A percentile compares a stretch with the other conserved stretches of the same genome.
Evolutionary conservation across 176 grass and related monocot species (phyloP).

Genomic region (Oropetium thomaeum): DNA sequence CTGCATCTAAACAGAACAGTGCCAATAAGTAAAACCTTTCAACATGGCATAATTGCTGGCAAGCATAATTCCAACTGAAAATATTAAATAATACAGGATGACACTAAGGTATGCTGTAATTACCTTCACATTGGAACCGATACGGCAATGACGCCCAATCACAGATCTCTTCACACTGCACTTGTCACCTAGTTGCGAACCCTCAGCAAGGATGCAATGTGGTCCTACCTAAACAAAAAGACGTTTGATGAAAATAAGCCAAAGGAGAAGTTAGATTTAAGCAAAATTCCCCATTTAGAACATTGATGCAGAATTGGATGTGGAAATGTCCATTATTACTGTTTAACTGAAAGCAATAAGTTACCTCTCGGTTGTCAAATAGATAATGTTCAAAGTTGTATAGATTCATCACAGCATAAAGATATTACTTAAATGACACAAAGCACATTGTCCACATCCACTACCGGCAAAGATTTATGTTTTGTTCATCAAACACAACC

Average conservation of each 20-base stretch:
- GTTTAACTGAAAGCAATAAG: slow-evolving; percentile 6
- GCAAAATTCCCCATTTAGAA: background rate
- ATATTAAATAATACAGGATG: slow-evolving; percentile 18
- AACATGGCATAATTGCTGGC: background rate
- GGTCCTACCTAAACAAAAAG: slow-evolving; percentile 67
- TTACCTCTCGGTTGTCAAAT: background rate
- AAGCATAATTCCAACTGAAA: slow-evolving; percentile 7
- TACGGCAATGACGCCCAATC: slow-evolving; percentile 94
- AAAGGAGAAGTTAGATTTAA: slow-evolving; percentile 1
- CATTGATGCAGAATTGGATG: background rate
- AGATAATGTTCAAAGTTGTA: background rate
- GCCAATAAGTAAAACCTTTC: background rate
- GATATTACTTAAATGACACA: no score
- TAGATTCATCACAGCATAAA: background rate
- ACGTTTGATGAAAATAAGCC: slow-evolving; percentile 2
- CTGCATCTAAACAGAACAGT: background rate
- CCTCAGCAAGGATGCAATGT: slow-evolving; percentile 94
- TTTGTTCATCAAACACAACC: no score
- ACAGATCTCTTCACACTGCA: slow-evolving; percentile 96
- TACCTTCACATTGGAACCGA: slow-evolving; percentile 99
- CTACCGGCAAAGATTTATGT: no score
- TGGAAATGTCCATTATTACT: background rate
- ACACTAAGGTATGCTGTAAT: background rate
- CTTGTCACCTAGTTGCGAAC: slow-evolving; percentile 93
- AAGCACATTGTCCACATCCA: no score